phyloP scores from a whole-genome alignment of 2,329 filamentous ascomycete genomes.

The Trichoderma sp. region DNA sequence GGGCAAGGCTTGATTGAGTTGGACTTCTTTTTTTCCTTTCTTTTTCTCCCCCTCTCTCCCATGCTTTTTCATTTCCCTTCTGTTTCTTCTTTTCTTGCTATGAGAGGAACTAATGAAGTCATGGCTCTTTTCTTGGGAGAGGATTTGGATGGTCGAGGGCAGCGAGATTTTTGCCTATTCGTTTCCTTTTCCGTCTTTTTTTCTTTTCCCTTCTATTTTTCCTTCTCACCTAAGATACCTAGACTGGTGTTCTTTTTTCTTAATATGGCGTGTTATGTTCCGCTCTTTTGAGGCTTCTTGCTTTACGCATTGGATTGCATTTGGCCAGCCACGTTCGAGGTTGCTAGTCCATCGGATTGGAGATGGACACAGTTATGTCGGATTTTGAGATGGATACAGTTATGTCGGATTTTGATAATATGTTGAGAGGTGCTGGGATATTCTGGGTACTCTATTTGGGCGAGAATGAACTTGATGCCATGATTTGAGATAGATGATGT shows the following conservation, averaged over 20 bases:
- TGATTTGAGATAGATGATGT: conserved; percentile 6
- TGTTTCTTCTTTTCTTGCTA: too few relatives aligned
- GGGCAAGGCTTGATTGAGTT: conserved; percentile 28
- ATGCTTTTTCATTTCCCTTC: neutral
- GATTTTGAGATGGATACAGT: too few relatives aligned
- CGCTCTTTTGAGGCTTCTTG: neutral
- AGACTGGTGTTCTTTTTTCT: neutral
- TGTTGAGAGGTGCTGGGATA: neutral
- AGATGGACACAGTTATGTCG: too few relatives aligned
- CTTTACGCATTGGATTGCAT: neutral
- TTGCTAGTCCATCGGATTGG: too few relatives aligned
- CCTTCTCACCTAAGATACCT: neutral
- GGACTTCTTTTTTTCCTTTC: neutral
- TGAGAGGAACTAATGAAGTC: too few relatives aligned
- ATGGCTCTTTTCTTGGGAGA: too few relatives aligned
- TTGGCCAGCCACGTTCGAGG: too few relatives aligned
- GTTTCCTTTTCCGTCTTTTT: neutral
- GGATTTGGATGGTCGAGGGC: conserved; percentile 10
- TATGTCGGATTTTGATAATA: neutral
- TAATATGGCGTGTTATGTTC: too few relatives aligned
- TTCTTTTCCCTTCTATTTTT: neutral
- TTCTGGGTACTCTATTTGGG: neutral
- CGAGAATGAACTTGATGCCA: neutral
- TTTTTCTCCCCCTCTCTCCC: neutral
- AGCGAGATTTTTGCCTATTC: neutral